These are phyloP conservation scores for Jamesozyma jinghongensis DNA, from an alignment of 805 yeast genomes.

Conservation along the genomic window DNA sequence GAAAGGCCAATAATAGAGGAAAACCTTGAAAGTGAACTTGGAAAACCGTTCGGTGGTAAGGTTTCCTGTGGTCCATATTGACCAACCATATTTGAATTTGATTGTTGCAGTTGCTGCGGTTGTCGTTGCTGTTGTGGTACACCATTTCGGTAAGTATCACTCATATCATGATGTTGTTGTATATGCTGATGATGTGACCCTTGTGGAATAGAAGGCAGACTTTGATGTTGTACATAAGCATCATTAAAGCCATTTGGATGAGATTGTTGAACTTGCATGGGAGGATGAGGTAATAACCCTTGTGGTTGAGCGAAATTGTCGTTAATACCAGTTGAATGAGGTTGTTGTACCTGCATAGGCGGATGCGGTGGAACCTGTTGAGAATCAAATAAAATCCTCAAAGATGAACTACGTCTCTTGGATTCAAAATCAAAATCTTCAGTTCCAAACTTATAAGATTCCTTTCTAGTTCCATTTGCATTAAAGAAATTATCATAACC, in stretches of 20 bases:
- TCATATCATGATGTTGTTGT: not conserved
- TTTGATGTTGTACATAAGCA: too few species aligned
- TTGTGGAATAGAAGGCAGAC: not conserved
- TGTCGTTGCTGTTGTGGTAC: too few species aligned
- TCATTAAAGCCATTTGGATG: too few species aligned
- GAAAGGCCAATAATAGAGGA: constrained; percentile 4
- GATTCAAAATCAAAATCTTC: constrained; percentile 27
- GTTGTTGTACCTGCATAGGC: too few species aligned
- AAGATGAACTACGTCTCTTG: constrained; percentile 27
- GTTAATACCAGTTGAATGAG: too few species aligned
- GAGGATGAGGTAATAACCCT: too few species aligned
- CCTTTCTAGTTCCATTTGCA: constrained; percentile 18
- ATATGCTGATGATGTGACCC: not conserved
- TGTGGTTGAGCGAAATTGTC: too few species aligned
- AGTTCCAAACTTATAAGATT: constrained; percentile 24
- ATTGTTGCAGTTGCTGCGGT: not conserved
- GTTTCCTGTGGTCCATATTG: not conserved
- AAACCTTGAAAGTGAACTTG: constrained; percentile 8
- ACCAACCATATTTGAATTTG: too few species aligned
- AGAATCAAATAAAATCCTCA: constrained; percentile 11
- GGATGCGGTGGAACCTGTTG: not conserved
- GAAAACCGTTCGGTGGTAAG: constrained; percentile 1
- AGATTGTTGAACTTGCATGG: too few species aligned
- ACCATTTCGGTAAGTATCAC: too few species aligned
- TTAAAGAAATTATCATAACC: constrained; percentile 7